Evolutionary conservation across 2,329 filamentous ascomycete species (phyloP), one percentile per base, ranked within the genome.

Genomic region (Colletotrichum horii): DNA sequence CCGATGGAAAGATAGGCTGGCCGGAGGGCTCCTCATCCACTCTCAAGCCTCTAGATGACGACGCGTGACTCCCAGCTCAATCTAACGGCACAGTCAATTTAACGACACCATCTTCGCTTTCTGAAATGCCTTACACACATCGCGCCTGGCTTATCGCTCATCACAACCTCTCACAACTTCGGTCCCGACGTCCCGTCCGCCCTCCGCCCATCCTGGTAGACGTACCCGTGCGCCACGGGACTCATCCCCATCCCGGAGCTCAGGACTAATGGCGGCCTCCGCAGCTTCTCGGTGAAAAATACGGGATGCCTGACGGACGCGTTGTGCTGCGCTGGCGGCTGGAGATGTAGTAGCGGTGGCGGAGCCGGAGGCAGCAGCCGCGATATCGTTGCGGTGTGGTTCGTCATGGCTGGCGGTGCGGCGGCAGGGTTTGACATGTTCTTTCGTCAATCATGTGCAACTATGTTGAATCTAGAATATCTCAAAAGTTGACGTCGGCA

Each of bases 211-310:
- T 89, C 88, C 74, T 89, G 88, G 78, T 91, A 93, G n/a, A 89
- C 85, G 79, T 93, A 93, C 2, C 92, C 92, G 56, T 89, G 85
- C 22, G 91, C 91, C 5, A 93, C 89, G 0, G 92, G 91, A 76
- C 83, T 91, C 12, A 78, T 80, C 8, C 73, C 55, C 16, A 70
- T 28, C 15, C 70, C 79, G 8, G 76, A 70, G 28, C 79, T 80
- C 74, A 78, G 74, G 55, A 74, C 79, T 26, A 88, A 85, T 7
- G 91, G 89, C 4, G 89, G 87, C 79, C 89, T 90, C 74, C 89
- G 89, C 66, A 95, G 84, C 67, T 88, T 88, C 34, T 91, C 87
- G 0, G 93, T 94, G 85, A 96, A 95, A 84, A 96, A 96, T 2
- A 95, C 94, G 0, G 94, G 94, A 78, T 96, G 94, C 30, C 91